These are phyloP conservation scores for Curvularia verruculosa DNA, from an alignment of 2,329 filamentous ascomycete genomes.

Conservation along the genomic window DNA sequence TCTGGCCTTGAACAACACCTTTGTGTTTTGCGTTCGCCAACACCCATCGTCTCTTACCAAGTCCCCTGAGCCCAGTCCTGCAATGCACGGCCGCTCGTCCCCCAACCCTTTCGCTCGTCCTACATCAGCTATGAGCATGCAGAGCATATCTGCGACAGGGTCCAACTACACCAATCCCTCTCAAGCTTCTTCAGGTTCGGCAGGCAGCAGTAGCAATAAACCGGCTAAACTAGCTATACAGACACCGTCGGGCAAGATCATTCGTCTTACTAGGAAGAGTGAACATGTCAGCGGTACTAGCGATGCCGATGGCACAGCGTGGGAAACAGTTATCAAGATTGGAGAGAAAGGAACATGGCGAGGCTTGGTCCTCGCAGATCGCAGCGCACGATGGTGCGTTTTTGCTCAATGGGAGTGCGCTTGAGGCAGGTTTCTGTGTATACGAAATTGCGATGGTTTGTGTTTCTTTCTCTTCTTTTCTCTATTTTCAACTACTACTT, in stretches of 20 bases:
- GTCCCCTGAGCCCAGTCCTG: conserved; percentile 43
- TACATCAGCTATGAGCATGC: conserved; percentile 65
- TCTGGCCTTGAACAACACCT: conserved; percentile 93
- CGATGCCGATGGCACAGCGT: conserved; percentile 75
- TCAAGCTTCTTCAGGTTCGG: conserved; percentile 61
- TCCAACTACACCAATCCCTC: conserved; percentile 63
- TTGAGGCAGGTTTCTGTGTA: conserved; percentile 11
- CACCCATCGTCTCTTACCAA: conserved; percentile 70
- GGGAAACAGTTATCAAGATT: conserved; percentile 92
- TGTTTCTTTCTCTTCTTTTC: neutral
- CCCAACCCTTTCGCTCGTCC: conserved; percentile 62
- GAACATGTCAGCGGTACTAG: conserved; percentile 63
- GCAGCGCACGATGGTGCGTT: conserved; percentile 87
- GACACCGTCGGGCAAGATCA: conserved; percentile 90
- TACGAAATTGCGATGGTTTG: neutral
- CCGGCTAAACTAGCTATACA: conserved; percentile 96
- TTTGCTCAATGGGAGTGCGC: conserved; percentile 76
- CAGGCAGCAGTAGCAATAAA: conserved; percentile 68
- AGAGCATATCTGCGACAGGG: conserved; percentile 60
- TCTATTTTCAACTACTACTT: neutral
- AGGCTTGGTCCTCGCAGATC: conserved; percentile 80
- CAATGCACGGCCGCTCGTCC: conserved; percentile 54
- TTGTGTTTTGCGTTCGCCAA: conserved; percentile 94
- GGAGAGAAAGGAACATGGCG: conserved; percentile 82
- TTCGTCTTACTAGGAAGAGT: conserved; percentile 82